These are phyloP conservation scores for Naganishia sp. DNA, from an alignment of 1,284 basidiomycete species.

Conservation along the genomic window DNA sequence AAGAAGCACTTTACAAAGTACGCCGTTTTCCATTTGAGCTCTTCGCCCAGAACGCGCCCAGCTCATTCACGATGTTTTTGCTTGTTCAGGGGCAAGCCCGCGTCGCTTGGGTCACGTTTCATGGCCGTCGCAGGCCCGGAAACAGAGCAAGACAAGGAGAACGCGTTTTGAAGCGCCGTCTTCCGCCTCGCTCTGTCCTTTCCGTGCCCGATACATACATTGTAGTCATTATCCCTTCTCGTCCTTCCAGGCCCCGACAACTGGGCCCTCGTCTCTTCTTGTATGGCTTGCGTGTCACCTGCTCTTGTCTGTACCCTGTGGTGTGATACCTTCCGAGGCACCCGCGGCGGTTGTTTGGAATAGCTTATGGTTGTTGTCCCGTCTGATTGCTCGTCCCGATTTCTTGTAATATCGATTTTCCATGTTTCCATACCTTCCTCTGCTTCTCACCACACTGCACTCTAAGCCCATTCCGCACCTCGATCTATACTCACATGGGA, in stretches of 20 bases:
- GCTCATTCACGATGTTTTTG: not conserved
- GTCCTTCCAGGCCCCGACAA: not conserved
- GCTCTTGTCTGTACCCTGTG: conserved; percentile 1
- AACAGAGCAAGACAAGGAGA: conserved; percentile 28
- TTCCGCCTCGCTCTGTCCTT: not conserved
- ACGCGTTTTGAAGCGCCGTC: conserved; percentile 9
- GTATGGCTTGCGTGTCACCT: conserved; percentile 5
- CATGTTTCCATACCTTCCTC: not conserved
- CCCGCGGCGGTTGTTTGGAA: not conserved
- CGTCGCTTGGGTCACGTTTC: conserved; percentile 44
- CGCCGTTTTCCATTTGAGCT: conserved; percentile 40
- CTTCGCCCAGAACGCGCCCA: not conserved
- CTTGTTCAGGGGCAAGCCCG: conserved; percentile 38
- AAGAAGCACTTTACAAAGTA: conserved; percentile 90
- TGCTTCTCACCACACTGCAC: not conserved
- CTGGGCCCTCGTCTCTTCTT: not conserved
- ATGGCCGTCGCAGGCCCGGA: conserved; percentile 32
- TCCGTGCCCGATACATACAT: not conserved
- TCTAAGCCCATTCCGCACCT: too few relatives aligned
- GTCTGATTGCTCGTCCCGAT: not conserved
- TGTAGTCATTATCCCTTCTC: conserved; percentile 12
- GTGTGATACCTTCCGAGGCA: not conserved
- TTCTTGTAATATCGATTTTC: conserved; percentile 1
- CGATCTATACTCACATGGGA: too few relatives aligned
- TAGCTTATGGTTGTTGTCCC: conserved; percentile 15